phyloP scores from a whole-genome alignment of 2,329 filamentous ascomycete species.

The Mycocentrospora acerina region DNA sequence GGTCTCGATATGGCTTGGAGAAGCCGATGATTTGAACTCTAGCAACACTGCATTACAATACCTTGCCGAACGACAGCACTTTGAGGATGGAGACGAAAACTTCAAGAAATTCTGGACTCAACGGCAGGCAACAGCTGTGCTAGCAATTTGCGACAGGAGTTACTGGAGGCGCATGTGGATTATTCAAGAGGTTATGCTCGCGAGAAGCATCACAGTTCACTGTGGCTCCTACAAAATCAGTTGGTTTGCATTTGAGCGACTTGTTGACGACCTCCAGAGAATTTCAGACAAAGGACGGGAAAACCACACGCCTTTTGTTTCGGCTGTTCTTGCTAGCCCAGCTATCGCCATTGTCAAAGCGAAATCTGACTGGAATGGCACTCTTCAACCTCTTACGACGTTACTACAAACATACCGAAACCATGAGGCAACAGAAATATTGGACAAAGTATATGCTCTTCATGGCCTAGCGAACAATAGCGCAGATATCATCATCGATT shows the following conservation, averaged over 20 bases:
- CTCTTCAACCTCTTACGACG: not conserved
- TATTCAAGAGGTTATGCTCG: constrained; percentile 17
- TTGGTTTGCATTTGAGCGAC: not conserved
- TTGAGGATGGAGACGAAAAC: no score
- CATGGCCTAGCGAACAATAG: not conserved
- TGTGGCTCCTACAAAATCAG: constrained; percentile 9
- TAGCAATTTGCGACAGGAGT: not conserved
- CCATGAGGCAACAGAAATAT: not conserved
- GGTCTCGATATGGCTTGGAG: constrained; percentile 16
- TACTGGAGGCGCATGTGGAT: constrained; percentile 18
- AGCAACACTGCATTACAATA: no score
- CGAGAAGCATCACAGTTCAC: constrained; percentile 5
- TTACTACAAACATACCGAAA: not conserved
- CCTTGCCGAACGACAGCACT: no score
- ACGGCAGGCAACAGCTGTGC: constrained; percentile 4
- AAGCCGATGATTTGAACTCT: constrained; percentile 5
- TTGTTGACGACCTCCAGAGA: not conserved
- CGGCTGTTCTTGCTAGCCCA: no score
- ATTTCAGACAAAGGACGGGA: no score
- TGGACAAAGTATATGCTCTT: not conserved
- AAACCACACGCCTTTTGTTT: no score
- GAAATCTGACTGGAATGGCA: no score
- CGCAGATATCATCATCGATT: no score
- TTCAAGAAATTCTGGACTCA: constrained; percentile 7
- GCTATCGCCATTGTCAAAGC: not conserved